Evolutionary conservation across 306 rosid genomes (phyloP).

Genomic region (Ochetophila trinervis): DNA sequence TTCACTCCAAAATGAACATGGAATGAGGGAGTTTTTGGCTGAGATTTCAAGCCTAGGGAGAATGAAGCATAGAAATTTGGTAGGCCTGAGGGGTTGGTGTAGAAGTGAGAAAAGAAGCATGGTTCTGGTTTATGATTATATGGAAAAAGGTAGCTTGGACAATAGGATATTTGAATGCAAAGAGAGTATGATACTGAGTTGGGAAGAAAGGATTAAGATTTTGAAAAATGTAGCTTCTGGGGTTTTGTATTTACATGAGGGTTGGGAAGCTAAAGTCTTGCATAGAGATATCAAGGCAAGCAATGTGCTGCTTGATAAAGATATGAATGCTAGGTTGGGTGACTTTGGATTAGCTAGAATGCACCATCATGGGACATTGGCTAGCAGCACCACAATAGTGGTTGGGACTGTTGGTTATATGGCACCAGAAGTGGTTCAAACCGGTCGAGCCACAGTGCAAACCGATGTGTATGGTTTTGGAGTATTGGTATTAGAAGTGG

Average conservation of each 20-base stretch:
- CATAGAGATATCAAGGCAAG: constrained; percentile 67
- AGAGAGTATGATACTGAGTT: constrained; percentile 35
- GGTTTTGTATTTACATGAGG: constrained; percentile 60
- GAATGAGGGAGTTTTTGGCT: constrained; percentile 63
- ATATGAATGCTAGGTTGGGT: constrained; percentile 58
- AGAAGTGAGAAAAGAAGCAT: constrained; percentile 49
- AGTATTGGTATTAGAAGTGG: constrained; percentile 51
- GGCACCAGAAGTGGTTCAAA: constrained; percentile 56
- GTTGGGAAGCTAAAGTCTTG: constrained; percentile 66
- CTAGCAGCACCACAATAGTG: constrained; percentile 48
- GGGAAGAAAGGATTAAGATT: constrained; percentile 48
- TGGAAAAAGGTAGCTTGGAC: constrained; percentile 65
- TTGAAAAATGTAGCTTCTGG: constrained; percentile 59
- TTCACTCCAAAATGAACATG: constrained; percentile 35
- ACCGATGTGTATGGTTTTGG: constrained; percentile 66
- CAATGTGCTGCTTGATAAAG: constrained; percentile 63
- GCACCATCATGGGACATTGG: constrained; percentile 42
- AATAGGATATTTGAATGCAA: constrained; percentile 51
- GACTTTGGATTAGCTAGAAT: constrained; percentile 62
- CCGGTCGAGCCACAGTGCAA: constrained; percentile 39
- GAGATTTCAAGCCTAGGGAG: constrained; percentile 71
- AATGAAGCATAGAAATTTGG: constrained; percentile 60
- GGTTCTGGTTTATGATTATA: constrained; percentile 61
- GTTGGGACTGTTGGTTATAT: constrained; percentile 63
- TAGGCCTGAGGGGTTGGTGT: constrained; percentile 73